These are phyloP conservation scores for Mycocentrospora acerina DNA, from an alignment of 2,329 filamentous ascomycete species.

Conservation along the genomic window DNA sequence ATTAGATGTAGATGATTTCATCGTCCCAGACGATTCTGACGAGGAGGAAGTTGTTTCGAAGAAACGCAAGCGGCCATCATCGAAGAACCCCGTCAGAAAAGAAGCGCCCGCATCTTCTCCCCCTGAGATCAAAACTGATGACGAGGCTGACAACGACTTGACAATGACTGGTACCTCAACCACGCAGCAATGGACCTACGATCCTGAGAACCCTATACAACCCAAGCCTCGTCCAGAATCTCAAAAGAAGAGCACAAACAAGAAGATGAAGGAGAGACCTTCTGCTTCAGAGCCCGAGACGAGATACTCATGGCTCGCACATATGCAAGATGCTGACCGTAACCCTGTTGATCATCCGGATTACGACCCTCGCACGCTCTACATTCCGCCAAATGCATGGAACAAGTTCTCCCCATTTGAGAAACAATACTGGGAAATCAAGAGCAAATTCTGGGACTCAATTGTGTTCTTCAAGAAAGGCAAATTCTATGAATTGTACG, in stretches of 20 bases:
- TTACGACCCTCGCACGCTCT: conserved; percentile 89
- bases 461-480: conserved; percentile 99
- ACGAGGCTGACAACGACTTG: conserved; percentile 56
- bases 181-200: conserved; percentile 78
- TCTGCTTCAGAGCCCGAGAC: conserved; percentile 80
- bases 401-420: conserved; percentile 88
- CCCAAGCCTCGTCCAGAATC: conserved; percentile 49
- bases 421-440: conserved; percentile 99
- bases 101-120: conserved; percentile 50
- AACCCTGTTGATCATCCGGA: conserved; percentile 79
- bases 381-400: conserved; percentile 80
- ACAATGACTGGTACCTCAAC: conserved; percentile 65
- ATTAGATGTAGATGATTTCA: conserved; percentile 79
- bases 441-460: conserved; percentile 95
- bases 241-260: conserved; percentile 33
- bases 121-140: conserved; percentile 38
- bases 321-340: conserved; percentile 80
- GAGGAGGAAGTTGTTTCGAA: conserved; percentile 62
- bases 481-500: conserved; percentile 98
- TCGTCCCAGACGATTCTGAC: conserved; percentile 85
- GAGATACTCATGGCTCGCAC: conserved; percentile 87
- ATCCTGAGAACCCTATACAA: conserved; percentile 60
- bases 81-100: conserved; percentile 64
- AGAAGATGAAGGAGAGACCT: conserved; percentile 61
- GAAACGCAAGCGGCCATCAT: conserved; percentile 66